These are phyloP conservation scores for Podospora tetraspora DNA, from an alignment of 495 filamentous ascomycete genomes.

Conservation along the genomic window DNA sequence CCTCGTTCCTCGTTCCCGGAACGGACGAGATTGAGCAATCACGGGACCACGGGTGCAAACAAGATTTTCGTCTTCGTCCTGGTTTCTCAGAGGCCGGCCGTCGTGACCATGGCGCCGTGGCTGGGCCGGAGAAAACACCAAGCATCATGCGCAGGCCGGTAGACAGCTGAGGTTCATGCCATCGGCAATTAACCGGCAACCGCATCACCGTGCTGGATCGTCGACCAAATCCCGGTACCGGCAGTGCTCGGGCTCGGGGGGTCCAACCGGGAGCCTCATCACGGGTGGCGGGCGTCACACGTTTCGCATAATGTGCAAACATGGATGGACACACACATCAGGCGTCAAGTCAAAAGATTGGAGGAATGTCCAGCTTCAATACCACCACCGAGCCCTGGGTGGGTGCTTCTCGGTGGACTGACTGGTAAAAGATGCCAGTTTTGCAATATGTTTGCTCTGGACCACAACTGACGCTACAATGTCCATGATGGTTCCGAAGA, in stretches of 20 bases:
- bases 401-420: conserved; percentile 38
- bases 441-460: conserved; percentile 47
- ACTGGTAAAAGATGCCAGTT: conserved; percentile 32
- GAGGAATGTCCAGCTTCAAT: conserved; percentile 41
- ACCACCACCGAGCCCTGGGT: conserved; percentile 39
- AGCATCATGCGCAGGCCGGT: conserved; percentile 13
- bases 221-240: conserved; percentile 17
- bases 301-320: conserved; percentile 10
- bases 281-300: not conserved
- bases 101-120: not conserved
- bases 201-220: conserved; percentile 9
- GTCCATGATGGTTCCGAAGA: conserved; percentile 36
- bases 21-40: conserved; percentile 18
- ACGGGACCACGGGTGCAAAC: conserved; percentile 20
- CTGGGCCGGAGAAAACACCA: conserved; percentile 15
- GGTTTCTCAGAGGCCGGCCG: conserved; percentile 6
- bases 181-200: conserved; percentile 14
- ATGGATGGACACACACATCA: not conserved
- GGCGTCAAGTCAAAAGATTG: conserved; percentile 5
- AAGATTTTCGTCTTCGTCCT: conserved; percentile 12
- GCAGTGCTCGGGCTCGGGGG: conserved; percentile 4
- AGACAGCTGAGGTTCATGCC: conserved; percentile 5
- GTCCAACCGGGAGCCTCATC: conserved; percentile 4
- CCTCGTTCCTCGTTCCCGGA: conserved; percentile 19
- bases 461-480: conserved; percentile 44